A percentile compares a stretch with the other conserved stretches of the same genome.
phyloP scores from a whole-genome alignment of 164 flowering plant species.

The Buxus sempervirens region DNA sequence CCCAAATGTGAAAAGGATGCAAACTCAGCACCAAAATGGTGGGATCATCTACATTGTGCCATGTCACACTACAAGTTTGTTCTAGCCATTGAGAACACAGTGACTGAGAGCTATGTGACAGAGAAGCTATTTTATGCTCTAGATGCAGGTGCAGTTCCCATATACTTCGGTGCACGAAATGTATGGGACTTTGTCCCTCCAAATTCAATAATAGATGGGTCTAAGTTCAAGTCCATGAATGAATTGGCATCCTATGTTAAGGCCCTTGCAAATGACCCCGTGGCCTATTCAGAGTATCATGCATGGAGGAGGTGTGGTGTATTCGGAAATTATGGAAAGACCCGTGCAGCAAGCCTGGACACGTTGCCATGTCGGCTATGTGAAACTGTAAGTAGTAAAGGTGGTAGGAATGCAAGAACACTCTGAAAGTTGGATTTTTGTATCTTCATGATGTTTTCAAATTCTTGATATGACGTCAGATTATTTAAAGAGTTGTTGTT shows the following conservation, averaged over 20 bases:
- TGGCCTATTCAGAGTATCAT: conserved; percentile 91
- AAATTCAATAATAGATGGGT: conserved; percentile 87
- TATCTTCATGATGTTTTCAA: too few relatives aligned
- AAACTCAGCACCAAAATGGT: conserved; percentile 62
- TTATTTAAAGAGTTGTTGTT: too few relatives aligned
- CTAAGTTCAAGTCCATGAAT: conserved; percentile 62
- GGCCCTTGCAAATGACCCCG: conserved; percentile 74
- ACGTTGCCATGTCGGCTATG: conserved; percentile 87
- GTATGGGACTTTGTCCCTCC: conserved; percentile 93
- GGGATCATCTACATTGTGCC: conserved; percentile 98
- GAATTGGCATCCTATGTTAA: conserved; percentile 84
- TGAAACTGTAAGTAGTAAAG: conserved; percentile 64
- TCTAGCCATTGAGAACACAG: conserved; percentile 91
- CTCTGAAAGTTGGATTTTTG: conserved; percentile 3
- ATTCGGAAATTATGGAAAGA: conserved; percentile 58
- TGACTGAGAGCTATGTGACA: conserved; percentile 89
- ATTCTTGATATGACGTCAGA: too few relatives aligned
- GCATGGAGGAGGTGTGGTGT: conserved; percentile 99
- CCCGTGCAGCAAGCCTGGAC: conserved; percentile 83
- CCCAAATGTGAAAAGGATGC: conserved; percentile 66
- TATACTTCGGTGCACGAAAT: conserved; percentile 95
- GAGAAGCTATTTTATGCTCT: conserved; percentile 96
- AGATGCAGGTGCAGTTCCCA: conserved; percentile 90
- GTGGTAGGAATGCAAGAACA: conserved; percentile 64
- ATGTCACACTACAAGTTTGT: conserved; percentile 99